These are phyloP conservation scores for Exidia glandulosa DNA, from an alignment of 768 basidiomycete genomes.

Conservation along the genomic window DNA sequence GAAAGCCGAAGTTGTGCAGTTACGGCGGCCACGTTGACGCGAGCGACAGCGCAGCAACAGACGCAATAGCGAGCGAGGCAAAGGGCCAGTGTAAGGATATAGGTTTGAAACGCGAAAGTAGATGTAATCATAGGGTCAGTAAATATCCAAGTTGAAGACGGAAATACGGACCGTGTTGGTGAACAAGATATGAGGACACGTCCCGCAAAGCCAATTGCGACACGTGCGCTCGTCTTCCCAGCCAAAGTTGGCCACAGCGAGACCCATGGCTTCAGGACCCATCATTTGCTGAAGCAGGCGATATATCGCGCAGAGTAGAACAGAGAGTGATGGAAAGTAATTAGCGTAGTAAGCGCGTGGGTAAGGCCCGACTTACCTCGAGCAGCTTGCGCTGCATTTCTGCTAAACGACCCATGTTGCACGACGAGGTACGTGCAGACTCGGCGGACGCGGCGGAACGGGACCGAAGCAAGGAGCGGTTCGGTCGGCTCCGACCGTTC, in stretches of 20 bases:
- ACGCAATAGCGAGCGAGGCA: too few species aligned
- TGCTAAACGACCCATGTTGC: constrained; percentile 80
- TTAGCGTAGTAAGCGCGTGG: background rate
- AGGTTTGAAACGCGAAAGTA: too few species aligned
- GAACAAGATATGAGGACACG: constrained; percentile 96
- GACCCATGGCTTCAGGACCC: constrained; percentile 99
- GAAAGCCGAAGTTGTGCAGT: too few species aligned
- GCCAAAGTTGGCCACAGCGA: constrained; percentile 80
- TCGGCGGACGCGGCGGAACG: too few species aligned
- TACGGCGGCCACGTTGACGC: too few species aligned
- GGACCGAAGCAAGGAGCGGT: background rate
- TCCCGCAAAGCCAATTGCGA: constrained; percentile 94
- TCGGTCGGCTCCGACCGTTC: background rate
- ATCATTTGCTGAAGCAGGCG: constrained; percentile 99
- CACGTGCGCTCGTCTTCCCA: constrained; percentile 98
- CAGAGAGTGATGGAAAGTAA: background rate
- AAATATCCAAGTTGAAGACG: too few species aligned
- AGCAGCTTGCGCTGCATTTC: constrained; percentile 96
- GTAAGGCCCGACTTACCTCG: constrained; percentile 27
- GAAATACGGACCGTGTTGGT: constrained; percentile 96
- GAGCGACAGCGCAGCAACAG: too few species aligned
- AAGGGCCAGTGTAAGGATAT: too few species aligned
- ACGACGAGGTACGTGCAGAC: too few species aligned
- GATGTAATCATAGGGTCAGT: too few species aligned
- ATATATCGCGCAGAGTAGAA: background rate